A percentile compares a stretch with the other conserved stretches of the same genome.
Conservation (phyloP, 331 rosid species). For the Phaseolus coccineus region DNA sequence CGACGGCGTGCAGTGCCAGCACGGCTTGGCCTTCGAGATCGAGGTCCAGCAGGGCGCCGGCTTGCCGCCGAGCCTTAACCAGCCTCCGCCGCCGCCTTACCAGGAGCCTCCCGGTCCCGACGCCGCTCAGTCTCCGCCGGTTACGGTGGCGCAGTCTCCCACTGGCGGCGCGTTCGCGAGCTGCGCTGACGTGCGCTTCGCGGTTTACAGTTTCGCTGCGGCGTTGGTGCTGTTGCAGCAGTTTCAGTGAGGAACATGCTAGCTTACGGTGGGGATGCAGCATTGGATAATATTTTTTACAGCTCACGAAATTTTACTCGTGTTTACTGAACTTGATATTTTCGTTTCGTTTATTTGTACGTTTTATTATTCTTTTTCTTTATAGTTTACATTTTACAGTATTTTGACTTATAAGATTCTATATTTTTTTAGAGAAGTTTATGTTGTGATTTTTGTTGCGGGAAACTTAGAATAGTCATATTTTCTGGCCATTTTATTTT, state of each 20-base stretch:
- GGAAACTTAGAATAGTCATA: neutral
- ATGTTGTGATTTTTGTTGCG: neutral
- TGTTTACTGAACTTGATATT: neutral
- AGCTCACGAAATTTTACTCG: neutral
- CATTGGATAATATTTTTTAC: neutral
- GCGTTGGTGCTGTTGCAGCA: conserved; percentile 17
- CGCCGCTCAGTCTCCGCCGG: conserved; percentile 56
- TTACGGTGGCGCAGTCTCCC: conserved; percentile 31
- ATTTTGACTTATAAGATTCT: neutral
- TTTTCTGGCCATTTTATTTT: neutral
- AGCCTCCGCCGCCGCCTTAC: conserved; percentile 94
- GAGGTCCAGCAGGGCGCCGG: conserved; percentile 71
- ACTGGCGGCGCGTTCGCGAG: conserved; percentile 40
- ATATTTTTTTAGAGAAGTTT: neutral
- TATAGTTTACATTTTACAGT: neutral
- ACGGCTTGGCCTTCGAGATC: conserved; percentile 76
- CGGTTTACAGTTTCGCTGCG: conserved; percentile 28
- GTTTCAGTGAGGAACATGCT: conserved; percentile 16
- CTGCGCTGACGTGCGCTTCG: conserved; percentile 40
- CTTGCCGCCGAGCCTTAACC: conserved; percentile 80
- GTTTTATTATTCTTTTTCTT: neutral
- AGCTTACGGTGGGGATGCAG: conserved; percentile 7
- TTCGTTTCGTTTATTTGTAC: neutral
- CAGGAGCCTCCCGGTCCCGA: conserved; percentile 63
- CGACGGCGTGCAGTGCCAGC: conserved; percentile 72